Evolutionary conservation across 345 rosid genomes (phyloP).

Genomic region (Arabis alpina): DNA sequence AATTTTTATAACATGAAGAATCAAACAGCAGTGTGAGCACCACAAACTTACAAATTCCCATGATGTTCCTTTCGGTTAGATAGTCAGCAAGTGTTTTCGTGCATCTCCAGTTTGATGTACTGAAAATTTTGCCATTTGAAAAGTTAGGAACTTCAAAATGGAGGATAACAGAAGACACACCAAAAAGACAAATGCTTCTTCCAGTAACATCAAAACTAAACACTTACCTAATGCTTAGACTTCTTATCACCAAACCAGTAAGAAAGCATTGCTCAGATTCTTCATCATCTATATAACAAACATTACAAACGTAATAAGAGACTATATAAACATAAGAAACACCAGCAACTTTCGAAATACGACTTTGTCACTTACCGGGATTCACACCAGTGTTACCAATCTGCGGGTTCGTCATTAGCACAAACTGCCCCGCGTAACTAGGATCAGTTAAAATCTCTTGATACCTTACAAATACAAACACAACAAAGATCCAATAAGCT

Average conservation of each 20-base stretch:
- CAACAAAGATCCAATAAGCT: background rate
- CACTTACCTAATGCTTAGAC: constrained; percentile 72
- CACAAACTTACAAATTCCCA: constrained; percentile 63
- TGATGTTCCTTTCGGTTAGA: constrained; percentile 81
- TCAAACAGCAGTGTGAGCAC: background rate
- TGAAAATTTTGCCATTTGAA: constrained; percentile 33
- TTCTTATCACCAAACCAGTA: constrained; percentile 88
- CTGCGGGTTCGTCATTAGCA: constrained; percentile 96
- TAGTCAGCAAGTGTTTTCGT: constrained; percentile 76
- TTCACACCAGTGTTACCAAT: constrained; percentile 97
- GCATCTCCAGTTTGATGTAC: constrained; percentile 96
- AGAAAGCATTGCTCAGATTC: constrained; percentile 87
- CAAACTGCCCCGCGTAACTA: constrained; percentile 97
- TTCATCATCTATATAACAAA: constrained; percentile 77
- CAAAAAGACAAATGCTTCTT: background rate
- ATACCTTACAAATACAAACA: constrained; percentile 57
- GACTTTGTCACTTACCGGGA: constrained; percentile 58
- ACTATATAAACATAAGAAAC: background rate
- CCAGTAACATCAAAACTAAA: background rate
- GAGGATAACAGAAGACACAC: background rate
- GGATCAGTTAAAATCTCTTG: constrained; percentile 99
- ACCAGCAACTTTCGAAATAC: background rate
- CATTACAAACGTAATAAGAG: constrained; percentile 4
- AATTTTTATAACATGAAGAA: background rate
- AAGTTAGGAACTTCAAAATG: constrained; percentile 3